These are phyloP conservation scores for Rhizopogon vinicolor DNA, from an alignment of 768 basidiomycete genomes.

Conservation along the genomic window DNA sequence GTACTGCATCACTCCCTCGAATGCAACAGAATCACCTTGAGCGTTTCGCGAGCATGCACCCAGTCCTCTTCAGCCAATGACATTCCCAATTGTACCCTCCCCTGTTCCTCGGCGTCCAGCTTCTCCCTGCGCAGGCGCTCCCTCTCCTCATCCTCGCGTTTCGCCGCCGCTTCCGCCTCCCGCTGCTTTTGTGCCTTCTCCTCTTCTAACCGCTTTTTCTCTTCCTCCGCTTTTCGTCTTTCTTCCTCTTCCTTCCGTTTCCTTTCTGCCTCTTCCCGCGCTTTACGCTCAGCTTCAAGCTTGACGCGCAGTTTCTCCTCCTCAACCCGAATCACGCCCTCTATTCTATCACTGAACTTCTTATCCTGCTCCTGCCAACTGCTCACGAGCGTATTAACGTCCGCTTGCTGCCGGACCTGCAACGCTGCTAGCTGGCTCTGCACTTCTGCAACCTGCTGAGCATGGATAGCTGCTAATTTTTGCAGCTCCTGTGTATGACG, in stretches of 20 bases:
- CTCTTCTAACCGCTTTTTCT: slow-evolving; percentile 36
- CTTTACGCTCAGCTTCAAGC: slow-evolving; percentile 54
- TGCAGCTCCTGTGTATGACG: slow-evolving; percentile 15
- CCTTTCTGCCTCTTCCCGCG: slow-evolving; percentile 43
- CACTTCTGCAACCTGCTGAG: slow-evolving; percentile 50
- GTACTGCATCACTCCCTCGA: slow-evolving; percentile 13
- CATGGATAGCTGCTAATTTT: slow-evolving; percentile 35
- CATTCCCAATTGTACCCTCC: slow-evolving; percentile 44
- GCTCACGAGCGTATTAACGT: slow-evolving; percentile 39
- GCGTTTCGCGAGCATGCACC: slow-evolving; percentile 45
- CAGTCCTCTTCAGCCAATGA: slow-evolving; percentile 61
- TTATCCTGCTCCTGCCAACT: slow-evolving; percentile 43
- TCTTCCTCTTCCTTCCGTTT: slow-evolving; percentile 45
- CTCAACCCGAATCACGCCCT: slow-evolving; percentile 56
- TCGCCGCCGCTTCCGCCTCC: slow-evolving; percentile 25
- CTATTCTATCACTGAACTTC: slow-evolving; percentile 52
- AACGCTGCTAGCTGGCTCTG: slow-evolving; percentile 39
- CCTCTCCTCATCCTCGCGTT: slow-evolving; percentile 28
- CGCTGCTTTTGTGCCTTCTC: slow-evolving; percentile 35
- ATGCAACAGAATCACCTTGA: slow-evolving; percentile 41
- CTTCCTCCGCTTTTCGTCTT: slow-evolving; percentile 38
- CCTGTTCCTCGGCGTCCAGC: slow-evolving; percentile 33
- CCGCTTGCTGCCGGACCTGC: slow-evolving; percentile 38
- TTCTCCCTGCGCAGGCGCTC: slow-evolving; percentile 32
- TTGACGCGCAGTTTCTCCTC: slow-evolving; percentile 51